Evolutionary conservation across 257 asterid genomes (phyloP).

Genomic region (Marsdenia floribunda): DNA sequence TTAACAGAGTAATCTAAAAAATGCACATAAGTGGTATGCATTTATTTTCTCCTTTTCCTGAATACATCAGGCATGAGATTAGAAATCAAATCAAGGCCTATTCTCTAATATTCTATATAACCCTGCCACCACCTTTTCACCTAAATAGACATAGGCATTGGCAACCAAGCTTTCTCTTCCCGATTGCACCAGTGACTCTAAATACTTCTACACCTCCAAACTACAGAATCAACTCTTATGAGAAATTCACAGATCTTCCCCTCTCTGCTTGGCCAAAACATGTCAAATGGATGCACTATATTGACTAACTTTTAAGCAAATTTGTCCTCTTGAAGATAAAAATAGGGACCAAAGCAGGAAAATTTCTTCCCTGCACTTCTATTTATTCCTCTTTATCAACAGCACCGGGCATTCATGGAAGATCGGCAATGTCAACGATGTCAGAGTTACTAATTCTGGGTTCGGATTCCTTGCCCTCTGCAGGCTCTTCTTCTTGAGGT

Average conservation of each 20-base stretch:
- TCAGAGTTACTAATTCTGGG: not conserved
- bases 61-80: too few relatives aligned
- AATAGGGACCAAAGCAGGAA: not conserved
- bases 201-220: not conserved
- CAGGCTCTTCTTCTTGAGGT: slow-evolving; percentile 1
- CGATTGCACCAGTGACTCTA: too few relatives aligned
- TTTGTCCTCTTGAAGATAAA: not conserved
- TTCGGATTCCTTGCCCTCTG: slow-evolving; percentile 4
- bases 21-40: not conserved
- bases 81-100: not conserved
- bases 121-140: not conserved
- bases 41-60: not conserved
- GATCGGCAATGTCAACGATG: not conserved
- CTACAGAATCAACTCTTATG: not conserved
- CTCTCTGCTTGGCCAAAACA: not conserved
- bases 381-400: slow-evolving; percentile 10
- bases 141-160: not conserved
- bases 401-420: not conserved
- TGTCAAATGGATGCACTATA: not conserved
- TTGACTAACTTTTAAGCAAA: not conserved
- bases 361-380: not conserved
- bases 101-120: not conserved
- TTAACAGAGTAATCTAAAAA: too few relatives aligned
- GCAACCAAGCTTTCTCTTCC: too few relatives aligned
- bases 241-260: not conserved